Evolutionary conservation across 352 stramenopile species (phyloP).

Genomic region (Phytophthora cryptogea): DNA sequence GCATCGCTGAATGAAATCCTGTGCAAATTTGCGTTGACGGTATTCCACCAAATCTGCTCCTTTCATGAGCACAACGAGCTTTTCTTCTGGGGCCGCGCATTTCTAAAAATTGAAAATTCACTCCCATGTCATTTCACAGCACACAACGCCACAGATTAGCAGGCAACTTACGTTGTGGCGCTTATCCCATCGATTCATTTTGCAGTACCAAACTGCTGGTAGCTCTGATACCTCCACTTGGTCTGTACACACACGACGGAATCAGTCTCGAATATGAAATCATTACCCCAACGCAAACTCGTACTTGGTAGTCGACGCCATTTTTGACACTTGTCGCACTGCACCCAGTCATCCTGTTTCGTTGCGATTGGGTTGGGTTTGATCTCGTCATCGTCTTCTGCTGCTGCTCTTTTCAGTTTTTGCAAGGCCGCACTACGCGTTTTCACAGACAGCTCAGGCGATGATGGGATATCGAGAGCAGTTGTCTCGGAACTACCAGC

Average conservation of each 20-base stretch:
- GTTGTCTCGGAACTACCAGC: constrained; percentile 25
- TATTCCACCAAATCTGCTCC: constrained; percentile 64
- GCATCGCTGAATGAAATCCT: constrained; percentile 68
- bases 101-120: constrained; percentile 42
- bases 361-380: constrained; percentile 54
- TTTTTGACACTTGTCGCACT: constrained; percentile 88
- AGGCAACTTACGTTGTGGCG: constrained; percentile 61
- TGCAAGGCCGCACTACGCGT: constrained; percentile 55
- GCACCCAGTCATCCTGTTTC: constrained; percentile 87
- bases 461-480: constrained; percentile 3
- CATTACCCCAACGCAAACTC: constrained; percentile 12
- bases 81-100: constrained; percentile 74
- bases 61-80: constrained; percentile 70
- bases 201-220: constrained; percentile 82
- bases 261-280: neutral
- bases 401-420: constrained; percentile 53
- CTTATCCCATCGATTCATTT: constrained; percentile 88
- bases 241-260: constrained; percentile 37
- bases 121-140: neutral
- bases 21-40: constrained; percentile 66
- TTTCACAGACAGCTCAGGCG: constrained; percentile 52
- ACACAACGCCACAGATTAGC: neutral
- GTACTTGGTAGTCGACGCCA: constrained; percentile 80
- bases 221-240: constrained; percentile 80
- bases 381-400: constrained; percentile 45